Evolutionary conservation across 1,284 basidiomycete species (phyloP), one percentile per base, ranked within the genome.

Genomic region (Leccinum angustisporum): DNA sequence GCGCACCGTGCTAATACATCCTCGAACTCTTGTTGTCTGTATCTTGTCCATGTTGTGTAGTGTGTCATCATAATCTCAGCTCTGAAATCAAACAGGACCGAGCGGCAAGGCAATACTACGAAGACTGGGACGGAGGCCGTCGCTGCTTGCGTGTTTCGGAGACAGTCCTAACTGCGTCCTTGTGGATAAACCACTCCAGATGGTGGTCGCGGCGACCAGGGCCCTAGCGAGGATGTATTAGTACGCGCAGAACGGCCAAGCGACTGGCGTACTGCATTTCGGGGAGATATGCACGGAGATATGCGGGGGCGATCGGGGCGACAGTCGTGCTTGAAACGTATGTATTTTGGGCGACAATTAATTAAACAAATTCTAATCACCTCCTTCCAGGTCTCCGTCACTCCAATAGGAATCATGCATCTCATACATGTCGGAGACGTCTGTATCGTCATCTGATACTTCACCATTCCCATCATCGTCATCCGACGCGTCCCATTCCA

Each of bases 131-230:
- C 10, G 71, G 66, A 2, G 64, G 66, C 10, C 67, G 66, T 62
- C 72, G 74, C 10, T 67, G 60, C 57, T 74, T 75, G 50, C 68
- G 76, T 31, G 73, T 69, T 63, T 77, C 73, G 33, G 81, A 77
- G 27, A 86, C 65, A 31, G 90, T 76, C 55, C 85, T 86, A 56
- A 92, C 86, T 0, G 88, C 90, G 59, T 88, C 79, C 65, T 85
- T 86, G 9, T 84, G 27, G 94, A 94, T 55, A 95, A 69, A 1
- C 97, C 97, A 67, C 94, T 97, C 88, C 90, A 94, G 31, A 98
- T 80, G 0, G 97, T 98, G 4, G 97, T 98, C 2, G 83, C 84
- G 0, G 90, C 95, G 0, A 97, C 95, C 2, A 89, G 80, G 83
- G 84, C 91, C 74, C 95, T 97, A 60, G 6, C 38, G 38, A 58